Conservation (phyloP, 768 basidiomycete species). For the Strobilomyces echinocephalus region DNA sequence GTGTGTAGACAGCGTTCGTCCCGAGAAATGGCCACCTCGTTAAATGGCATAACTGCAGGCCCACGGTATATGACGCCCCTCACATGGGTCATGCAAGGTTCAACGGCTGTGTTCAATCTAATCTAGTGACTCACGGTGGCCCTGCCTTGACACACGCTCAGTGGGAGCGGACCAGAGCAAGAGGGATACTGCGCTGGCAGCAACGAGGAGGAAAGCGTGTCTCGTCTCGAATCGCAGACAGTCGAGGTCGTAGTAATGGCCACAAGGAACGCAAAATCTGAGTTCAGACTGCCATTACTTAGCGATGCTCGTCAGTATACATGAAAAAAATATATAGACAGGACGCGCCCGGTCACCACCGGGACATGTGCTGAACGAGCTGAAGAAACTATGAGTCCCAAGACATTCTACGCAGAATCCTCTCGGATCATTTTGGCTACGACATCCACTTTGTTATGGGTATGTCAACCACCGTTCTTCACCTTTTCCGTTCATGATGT, state of each 20-base stretch:
- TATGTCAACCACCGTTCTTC: slow-evolving; percentile 27
- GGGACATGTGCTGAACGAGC: too few relatives aligned
- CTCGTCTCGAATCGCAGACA: slow-evolving; percentile 37
- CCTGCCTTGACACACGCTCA: slow-evolving; percentile 1
- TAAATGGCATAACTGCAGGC: slow-evolving; percentile 99
- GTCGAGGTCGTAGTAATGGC: slow-evolving; percentile 33
- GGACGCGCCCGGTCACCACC: too few relatives aligned
- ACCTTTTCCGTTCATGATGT: slow-evolving; percentile 1
- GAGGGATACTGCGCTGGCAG: slow-evolving; percentile 31
- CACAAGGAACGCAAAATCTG: slow-evolving; percentile 32
- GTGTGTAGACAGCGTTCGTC: slow-evolving; percentile 65
- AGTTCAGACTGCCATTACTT: too few relatives aligned
- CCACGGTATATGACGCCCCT: slow-evolving; percentile 96
- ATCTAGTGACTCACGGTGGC: background rate
- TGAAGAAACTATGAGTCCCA: slow-evolving; percentile 72
- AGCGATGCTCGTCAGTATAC: too few relatives aligned
- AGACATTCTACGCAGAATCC: slow-evolving; percentile 50
- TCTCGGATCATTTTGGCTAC: slow-evolving; percentile 95
- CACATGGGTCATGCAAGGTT: slow-evolving; percentile 99
- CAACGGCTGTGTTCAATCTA: background rate
- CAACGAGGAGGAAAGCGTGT: slow-evolving; percentile 38
- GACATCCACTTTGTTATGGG: slow-evolving; percentile 99
- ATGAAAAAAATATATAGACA: too few relatives aligned
- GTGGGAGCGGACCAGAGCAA: slow-evolving; percentile 16
- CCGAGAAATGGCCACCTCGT: slow-evolving; percentile 65